Evolutionary conservation across 2,329 filamentous ascomycete species (phyloP).

Genomic region (Knufia petricola): DNA sequence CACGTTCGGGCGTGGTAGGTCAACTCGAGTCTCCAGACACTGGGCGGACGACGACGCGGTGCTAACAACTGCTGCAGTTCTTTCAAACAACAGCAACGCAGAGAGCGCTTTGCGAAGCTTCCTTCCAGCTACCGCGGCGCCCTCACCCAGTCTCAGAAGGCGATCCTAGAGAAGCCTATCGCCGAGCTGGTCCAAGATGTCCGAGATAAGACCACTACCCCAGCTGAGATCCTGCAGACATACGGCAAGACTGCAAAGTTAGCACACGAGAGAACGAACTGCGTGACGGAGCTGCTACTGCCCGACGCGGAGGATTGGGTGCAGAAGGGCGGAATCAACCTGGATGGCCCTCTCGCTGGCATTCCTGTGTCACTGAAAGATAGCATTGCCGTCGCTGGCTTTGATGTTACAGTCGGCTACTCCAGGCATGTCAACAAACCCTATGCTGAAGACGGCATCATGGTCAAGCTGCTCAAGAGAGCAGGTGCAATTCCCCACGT

Average conservation of each 20-base stretch:
- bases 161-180: conserved; percentile 64
- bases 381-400: conserved; percentile 67
- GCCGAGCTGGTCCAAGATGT: conserved; percentile 68
- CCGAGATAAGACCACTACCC: conserved; percentile 55
- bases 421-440: conserved; percentile 62
- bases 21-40: not conserved
- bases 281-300: conserved; percentile 77
- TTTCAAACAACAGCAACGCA: conserved; percentile 69
- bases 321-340: conserved; percentile 48
- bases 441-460: conserved; percentile 55
- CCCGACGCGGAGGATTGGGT: conserved; percentile 66
- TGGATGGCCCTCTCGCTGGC: conserved; percentile 73
- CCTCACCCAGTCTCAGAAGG: conserved; percentile 55
- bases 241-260: conserved; percentile 80
- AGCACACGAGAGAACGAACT: conserved; percentile 81
- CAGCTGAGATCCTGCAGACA: conserved; percentile 65
- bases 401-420: conserved; percentile 74
- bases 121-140: conserved; percentile 54
- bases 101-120: conserved; percentile 58
- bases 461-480: conserved; percentile 70
- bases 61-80: conserved; percentile 43
- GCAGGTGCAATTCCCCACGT: conserved; percentile 82
- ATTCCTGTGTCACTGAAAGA: conserved; percentile 80
- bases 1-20: conserved; percentile 62
- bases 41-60: conserved; percentile 4